These are phyloP conservation scores for Fusarium papillatum DNA, from an alignment of 2,329 filamentous ascomycete species.

Conservation along the genomic window DNA sequence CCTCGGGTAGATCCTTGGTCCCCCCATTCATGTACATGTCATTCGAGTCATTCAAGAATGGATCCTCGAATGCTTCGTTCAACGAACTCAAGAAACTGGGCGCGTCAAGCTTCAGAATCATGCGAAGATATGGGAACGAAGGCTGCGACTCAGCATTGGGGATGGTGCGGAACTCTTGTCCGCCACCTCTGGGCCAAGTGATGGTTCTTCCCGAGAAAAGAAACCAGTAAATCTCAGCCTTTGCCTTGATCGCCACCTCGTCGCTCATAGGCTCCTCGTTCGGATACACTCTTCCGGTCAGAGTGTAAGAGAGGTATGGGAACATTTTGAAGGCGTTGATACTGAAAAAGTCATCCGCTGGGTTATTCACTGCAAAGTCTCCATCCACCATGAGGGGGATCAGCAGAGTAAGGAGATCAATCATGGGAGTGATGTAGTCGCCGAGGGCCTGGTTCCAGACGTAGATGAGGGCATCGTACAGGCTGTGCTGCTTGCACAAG, in stretches of 20 bases:
- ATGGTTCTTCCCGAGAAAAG: slow-evolving; percentile 88
- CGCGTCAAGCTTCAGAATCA: slow-evolving; percentile 90
- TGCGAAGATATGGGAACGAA: slow-evolving; percentile 86
- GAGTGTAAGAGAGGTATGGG: slow-evolving; percentile 91
- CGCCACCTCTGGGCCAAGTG: slow-evolving; percentile 78
- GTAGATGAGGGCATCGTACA: slow-evolving; percentile 97
- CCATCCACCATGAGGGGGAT: slow-evolving; percentile 70
- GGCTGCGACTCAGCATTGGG: slow-evolving; percentile 71
- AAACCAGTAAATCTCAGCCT: slow-evolving; percentile 92
- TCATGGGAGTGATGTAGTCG: slow-evolving; percentile 92
- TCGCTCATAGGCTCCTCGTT: slow-evolving; percentile 83
- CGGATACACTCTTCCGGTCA: slow-evolving; percentile 94
- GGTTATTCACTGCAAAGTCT: slow-evolving; percentile 65
- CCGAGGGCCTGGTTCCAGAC: slow-evolving; percentile 94
- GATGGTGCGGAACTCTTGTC: slow-evolving; percentile 72
- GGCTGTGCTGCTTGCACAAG: slow-evolving; percentile 89
- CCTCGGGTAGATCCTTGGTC: slow-evolving; percentile 68
- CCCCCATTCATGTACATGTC: slow-evolving; percentile 69
- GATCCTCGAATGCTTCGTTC: slow-evolving; percentile 97
- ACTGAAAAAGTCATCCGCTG: slow-evolving; percentile 72
- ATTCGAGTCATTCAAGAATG: slow-evolving; percentile 87
- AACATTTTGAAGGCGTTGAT: slow-evolving; percentile 91
- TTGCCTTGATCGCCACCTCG: slow-evolving; percentile 80
- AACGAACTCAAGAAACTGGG: slow-evolving; percentile 94
- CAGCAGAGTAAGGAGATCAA: slow-evolving; percentile 83